Evolutionary conservation across 1,284 basidiomycete genomes (phyloP).

Genomic region (Cerioporus squamosus): DNA sequence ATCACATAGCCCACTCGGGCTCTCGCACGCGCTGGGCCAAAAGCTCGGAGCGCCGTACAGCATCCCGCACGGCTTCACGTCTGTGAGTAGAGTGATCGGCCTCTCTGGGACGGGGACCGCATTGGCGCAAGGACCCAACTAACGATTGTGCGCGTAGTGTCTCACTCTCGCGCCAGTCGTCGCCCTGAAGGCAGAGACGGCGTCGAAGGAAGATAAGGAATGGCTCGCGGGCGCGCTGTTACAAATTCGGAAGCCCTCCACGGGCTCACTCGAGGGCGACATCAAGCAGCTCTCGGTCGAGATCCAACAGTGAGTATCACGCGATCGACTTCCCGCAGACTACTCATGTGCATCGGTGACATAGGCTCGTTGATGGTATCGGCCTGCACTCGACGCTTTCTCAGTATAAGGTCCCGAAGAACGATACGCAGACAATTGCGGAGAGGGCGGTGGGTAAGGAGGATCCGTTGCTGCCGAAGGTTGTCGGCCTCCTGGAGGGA

Average conservation of each 20-base stretch:
- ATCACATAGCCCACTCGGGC: conserved; percentile 59
- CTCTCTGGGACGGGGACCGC: no score
- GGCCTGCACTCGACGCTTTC: conserved; percentile 59
- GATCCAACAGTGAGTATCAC: conserved; percentile 56
- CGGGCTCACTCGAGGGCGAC: conserved; percentile 63
- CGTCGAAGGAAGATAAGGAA: conserved; percentile 61
- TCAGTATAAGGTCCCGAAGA: conserved; percentile 62
- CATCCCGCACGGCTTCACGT: conserved; percentile 85
- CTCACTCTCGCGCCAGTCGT: conserved; percentile 74
- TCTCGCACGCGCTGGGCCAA: conserved; percentile 80
- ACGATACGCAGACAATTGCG: conserved; percentile 57
- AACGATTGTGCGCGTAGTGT: conserved; percentile 55
- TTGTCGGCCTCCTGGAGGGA: conserved; percentile 51
- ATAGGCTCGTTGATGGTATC: conserved; percentile 58
- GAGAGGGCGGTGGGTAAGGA: conserved; percentile 49
- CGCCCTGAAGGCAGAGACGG: conserved; percentile 56
- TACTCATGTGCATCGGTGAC: not conserved
- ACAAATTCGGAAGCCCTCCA: conserved; percentile 60
- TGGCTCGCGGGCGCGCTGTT: conserved; percentile 58
- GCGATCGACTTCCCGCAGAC: no score
- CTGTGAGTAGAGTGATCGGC: no score
- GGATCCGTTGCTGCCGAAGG: conserved; percentile 40
- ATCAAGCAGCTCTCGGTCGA: conserved; percentile 53
- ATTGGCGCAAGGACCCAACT: no score
- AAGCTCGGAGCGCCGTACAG: conserved; percentile 75